A percentile compares a stretch with the other conserved stretches of the same genome.
Evolutionary conservation across 805 yeast species (phyloP).

Genomic region (Komagataella phaffii): DNA sequence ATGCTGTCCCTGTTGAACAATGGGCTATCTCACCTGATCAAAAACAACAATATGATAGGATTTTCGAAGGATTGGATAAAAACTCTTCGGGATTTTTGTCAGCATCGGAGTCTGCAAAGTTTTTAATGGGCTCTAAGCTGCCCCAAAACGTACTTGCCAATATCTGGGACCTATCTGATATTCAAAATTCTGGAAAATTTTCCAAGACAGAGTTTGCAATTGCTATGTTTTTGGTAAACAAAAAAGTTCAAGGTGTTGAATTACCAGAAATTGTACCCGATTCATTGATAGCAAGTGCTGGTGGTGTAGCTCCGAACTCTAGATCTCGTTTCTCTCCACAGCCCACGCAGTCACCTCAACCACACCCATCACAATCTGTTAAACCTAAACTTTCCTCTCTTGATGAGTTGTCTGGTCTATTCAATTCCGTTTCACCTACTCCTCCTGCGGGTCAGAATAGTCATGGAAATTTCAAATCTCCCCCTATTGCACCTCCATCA

Average conservation of each 20-base stretch:
- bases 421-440: constrained; percentile 49
- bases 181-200: constrained; percentile 75
- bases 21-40: constrained; percentile 64
- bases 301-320: constrained; percentile 7
- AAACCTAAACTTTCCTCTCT: constrained; percentile 15
- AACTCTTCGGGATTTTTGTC: constrained; percentile 45
- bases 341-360: constrained; percentile 7
- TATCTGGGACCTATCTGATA: constrained; percentile 91
- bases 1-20: constrained; percentile 17
- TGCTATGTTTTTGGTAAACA: constrained; percentile 88
- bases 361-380: constrained; percentile 12
- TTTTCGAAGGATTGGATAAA: constrained; percentile 72
- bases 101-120: constrained; percentile 76
- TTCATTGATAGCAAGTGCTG: constrained; percentile 25
- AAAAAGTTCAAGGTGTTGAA: constrained; percentile 58
- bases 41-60: constrained; percentile 63
- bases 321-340: constrained; percentile 5
- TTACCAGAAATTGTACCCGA: constrained; percentile 73
- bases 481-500: constrained; percentile 18
- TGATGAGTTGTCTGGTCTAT: constrained; percentile 37
- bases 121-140: constrained; percentile 77
- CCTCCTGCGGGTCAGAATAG: constrained; percentile 14
- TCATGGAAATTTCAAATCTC: constrained; percentile 10
- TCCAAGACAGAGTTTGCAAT: constrained; percentile 76
- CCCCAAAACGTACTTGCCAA: constrained; percentile 75